phyloP scores from a whole-genome alignment of 2,329 filamentous ascomycete genomes.

The Uncinocarpus reesii region DNA sequence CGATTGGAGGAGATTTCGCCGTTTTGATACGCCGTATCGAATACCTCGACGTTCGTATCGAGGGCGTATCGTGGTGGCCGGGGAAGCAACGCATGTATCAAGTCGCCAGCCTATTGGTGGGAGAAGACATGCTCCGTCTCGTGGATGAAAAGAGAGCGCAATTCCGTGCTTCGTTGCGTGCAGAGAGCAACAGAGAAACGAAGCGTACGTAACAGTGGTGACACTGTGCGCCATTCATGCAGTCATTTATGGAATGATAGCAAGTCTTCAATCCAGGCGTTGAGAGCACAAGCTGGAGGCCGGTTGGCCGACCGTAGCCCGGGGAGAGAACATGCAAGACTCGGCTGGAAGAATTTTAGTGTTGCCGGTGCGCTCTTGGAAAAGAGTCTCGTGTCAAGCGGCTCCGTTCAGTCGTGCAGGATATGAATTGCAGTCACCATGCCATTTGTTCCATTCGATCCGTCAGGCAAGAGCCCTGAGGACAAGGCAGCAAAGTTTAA shows the following conservation, averaged over 20 bases:
- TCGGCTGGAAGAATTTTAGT: too few species aligned
- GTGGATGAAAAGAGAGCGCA: background rate
- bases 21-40: background rate
- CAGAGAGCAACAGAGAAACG: constrained; percentile 2
- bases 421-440: background rate
- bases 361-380: too few species aligned
- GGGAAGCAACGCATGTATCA: too few species aligned
- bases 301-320: background rate
- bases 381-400: too few species aligned
- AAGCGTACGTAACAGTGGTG: constrained; percentile 8
- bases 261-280: background rate
- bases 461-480: background rate
- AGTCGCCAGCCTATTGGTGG: constrained; percentile 1
- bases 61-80: background rate
- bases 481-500: constrained; percentile 5
- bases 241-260: constrained; percentile 3
- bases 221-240: constrained; percentile 8
- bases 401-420: too few species aligned
- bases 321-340: background rate
- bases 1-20: background rate
- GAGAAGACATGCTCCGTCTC: constrained; percentile 10
- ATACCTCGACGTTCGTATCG: constrained; percentile 2
- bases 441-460: background rate
- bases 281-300: background rate
- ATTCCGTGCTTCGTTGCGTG: constrained; percentile 2